Conservation (phyloP, 2,329 filamentous ascomycete genomes). For the Calonectria montana region DNA sequence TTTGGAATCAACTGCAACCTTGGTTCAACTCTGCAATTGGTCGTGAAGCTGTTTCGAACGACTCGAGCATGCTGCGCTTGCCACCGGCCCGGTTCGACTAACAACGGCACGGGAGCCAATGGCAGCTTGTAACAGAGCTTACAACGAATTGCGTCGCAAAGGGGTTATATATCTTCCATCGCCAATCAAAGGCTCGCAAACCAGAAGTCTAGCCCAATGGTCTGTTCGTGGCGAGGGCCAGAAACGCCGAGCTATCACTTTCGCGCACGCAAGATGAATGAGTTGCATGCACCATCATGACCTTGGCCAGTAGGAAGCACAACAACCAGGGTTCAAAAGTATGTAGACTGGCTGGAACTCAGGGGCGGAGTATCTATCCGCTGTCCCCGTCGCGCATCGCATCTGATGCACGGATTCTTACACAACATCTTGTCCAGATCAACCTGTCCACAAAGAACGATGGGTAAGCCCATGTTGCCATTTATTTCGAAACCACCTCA, state of each 20-base stretch:
- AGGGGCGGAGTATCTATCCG: neutral
- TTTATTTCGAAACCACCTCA: neutral
- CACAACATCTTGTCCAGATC: neutral
- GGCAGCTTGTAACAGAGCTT: too few relatives aligned
- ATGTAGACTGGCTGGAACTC: too few relatives aligned
- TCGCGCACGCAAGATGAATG: neutral
- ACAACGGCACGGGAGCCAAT: neutral
- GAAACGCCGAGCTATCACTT: neutral
- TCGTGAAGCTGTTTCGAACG: neutral
- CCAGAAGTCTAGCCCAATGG: neutral
- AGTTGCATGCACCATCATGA: neutral
- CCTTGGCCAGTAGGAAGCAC: neutral
- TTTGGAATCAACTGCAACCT: too few relatives aligned
- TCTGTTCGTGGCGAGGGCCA: neutral
- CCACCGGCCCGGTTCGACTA: neutral
- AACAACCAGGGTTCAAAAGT: neutral
- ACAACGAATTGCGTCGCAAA: neutral
- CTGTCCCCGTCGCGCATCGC: neutral
- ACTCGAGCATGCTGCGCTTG: neutral
- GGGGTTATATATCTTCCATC: neutral
- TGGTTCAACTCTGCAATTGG: neutral
- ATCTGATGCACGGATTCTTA: neutral
- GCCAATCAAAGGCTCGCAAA: neutral
- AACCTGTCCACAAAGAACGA: neutral
- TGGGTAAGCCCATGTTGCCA: neutral